Percentiles rank a stretch among this genome's conserved stretches.
Evolutionary conservation across 495 filamentous ascomycete genomes (phyloP).

Genomic region (Neurospora sp.): DNA sequence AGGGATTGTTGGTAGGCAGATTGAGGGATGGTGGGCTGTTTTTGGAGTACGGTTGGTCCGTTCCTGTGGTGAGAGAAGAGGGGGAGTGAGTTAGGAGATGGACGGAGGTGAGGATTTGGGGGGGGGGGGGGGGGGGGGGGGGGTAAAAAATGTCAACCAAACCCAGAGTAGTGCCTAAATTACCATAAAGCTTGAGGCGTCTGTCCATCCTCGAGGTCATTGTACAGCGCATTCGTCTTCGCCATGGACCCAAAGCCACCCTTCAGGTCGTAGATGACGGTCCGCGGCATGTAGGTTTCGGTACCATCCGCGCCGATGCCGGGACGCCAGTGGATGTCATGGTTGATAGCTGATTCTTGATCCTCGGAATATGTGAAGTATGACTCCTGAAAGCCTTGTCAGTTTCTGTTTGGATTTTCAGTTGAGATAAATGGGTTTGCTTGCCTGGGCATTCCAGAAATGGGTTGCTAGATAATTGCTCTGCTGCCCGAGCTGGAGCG

Average conservation of each 20-base stretch:
- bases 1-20: slow-evolving; percentile 70
- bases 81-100: background rate
- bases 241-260: slow-evolving; percentile 79
- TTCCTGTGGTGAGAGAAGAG: slow-evolving; percentile 41
- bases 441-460: slow-evolving; percentile 88
- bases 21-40: slow-evolving; percentile 52
- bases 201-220: slow-evolving; percentile 42
- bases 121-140: no score
- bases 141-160: background rate
- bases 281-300: slow-evolving; percentile 87
- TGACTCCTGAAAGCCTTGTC: slow-evolving; percentile 57
- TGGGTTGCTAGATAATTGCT: slow-evolving; percentile 94
- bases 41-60: slow-evolving; percentile 56
- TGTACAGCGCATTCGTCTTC: slow-evolving; percentile 84
- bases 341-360: slow-evolving; percentile 63
- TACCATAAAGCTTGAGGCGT: slow-evolving; percentile 49
- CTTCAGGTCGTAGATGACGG: slow-evolving; percentile 91
- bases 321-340: slow-evolving; percentile 84
- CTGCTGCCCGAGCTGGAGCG: slow-evolving; percentile 83
- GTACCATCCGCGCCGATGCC: slow-evolving; percentile 74
- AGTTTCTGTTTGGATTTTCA: background rate
- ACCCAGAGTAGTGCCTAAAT: slow-evolving; percentile 6
- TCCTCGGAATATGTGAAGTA: slow-evolving; percentile 84
- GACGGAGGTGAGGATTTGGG: background rate
- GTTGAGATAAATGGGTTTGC: background rate